Percentiles rank a stretch among this genome's conserved stretches.
Conservation (phyloP, 805 yeast species). For the Clavispora asparagi region DNA sequence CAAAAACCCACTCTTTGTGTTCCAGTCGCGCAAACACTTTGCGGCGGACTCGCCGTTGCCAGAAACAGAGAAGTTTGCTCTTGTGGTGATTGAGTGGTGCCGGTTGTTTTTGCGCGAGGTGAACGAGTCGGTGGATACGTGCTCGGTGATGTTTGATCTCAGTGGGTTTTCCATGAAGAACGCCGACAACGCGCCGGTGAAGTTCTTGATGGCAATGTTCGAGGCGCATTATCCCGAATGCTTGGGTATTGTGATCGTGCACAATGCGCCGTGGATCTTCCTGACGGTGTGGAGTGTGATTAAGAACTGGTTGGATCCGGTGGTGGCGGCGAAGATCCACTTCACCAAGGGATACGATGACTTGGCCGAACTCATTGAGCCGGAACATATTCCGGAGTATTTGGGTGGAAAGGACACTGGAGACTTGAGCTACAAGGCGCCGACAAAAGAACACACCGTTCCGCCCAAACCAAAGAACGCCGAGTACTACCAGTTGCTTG, state of each 20-base stretch:
- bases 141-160: slow-evolving; percentile 81
- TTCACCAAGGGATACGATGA: slow-evolving; percentile 74
- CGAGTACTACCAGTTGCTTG: slow-evolving; percentile 34
- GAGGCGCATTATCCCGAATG: slow-evolving; percentile 98
- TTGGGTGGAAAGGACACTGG: slow-evolving; percentile 70
- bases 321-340: slow-evolving; percentile 83
- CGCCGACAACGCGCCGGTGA: slow-evolving; percentile 90
- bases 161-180: slow-evolving; percentile 82
- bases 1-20: slow-evolving; percentile 75
- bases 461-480: slow-evolving; percentile 30
- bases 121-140: slow-evolving; percentile 71
- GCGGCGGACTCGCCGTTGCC: slow-evolving; percentile 47
- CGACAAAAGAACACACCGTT: slow-evolving; percentile 51
- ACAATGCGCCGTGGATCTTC: slow-evolving; percentile 96
- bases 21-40: slow-evolving; percentile 72
- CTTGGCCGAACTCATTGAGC: slow-evolving; percentile 55
- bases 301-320: slow-evolving; percentile 94
- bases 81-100: slow-evolving; percentile 67
- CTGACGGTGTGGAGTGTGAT: slow-evolving; percentile 91
- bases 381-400: slow-evolving; percentile 56
- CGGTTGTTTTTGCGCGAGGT: slow-evolving; percentile 47
- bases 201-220: slow-evolving; percentile 80
- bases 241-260: slow-evolving; percentile 76
- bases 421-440: slow-evolving; percentile 56
- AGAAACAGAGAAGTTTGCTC: slow-evolving; percentile 71